These are phyloP conservation scores for Manihot esculenta DNA, from an alignment of 441 rosid genomes.

Conservation along the genomic window DNA sequence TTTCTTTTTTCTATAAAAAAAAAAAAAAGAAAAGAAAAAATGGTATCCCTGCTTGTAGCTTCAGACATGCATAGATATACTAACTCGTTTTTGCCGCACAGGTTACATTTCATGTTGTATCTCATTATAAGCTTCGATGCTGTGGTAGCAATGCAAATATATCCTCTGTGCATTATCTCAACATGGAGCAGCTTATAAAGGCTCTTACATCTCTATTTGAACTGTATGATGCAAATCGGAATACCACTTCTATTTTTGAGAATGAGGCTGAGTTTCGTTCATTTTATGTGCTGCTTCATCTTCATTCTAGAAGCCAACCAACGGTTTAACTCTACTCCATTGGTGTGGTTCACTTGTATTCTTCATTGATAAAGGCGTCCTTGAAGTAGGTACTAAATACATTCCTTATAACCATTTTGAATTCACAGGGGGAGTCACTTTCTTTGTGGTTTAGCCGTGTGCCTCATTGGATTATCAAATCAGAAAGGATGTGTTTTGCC, in stretches of 20 bases:
- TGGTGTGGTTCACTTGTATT: conserved; percentile 11
- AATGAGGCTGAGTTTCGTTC: conserved; percentile 82
- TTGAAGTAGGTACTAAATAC: conserved; percentile 5
- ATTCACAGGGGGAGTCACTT: conserved; percentile 76
- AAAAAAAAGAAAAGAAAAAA: too few relatives aligned
- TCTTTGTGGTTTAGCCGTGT: conserved; percentile 68
- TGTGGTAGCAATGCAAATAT: conserved; percentile 37
- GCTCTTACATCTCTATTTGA: conserved; percentile 62
- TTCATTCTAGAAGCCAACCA: conserved; percentile 53
- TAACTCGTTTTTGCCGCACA: conserved; percentile 17
- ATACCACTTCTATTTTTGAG: conserved; percentile 30
- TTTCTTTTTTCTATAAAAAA: too few relatives aligned
- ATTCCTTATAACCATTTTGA: conserved; percentile 17
- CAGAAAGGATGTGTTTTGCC: conserved; percentile 75
- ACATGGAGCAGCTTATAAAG: conserved; percentile 87
- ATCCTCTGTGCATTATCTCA: conserved; percentile 67
- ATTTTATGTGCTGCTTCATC: conserved; percentile 77
- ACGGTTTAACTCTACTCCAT: conserved; percentile 46
- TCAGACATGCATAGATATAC: neutral
- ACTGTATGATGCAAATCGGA: conserved; percentile 67
- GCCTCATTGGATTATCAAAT: conserved; percentile 50
- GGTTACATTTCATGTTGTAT: conserved; percentile 75
- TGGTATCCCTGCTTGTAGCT: neutral
- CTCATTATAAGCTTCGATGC: conserved; percentile 66
- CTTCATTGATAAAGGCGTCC: conserved; percentile 14